A percentile compares a stretch with the other conserved stretches of the same genome.
Evolutionary conservation across 2,329 filamentous ascomycete species (phyloP).

Genomic region (Fusarium chuoi): DNA sequence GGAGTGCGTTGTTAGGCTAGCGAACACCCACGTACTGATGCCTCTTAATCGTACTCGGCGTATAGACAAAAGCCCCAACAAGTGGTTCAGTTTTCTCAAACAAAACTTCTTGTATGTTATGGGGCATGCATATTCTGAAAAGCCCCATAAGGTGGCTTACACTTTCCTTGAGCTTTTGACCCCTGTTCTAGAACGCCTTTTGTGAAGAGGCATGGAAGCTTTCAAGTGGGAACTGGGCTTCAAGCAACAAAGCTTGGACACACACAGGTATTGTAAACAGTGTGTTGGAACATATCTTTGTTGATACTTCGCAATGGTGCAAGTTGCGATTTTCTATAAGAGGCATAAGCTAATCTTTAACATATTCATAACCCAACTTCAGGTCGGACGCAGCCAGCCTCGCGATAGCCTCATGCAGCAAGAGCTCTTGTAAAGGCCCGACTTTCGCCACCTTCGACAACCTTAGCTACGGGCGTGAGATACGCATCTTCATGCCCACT

Average conservation of each 20-base stretch:
- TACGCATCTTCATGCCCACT: slow-evolving; percentile 50
- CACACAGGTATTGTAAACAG: background rate
- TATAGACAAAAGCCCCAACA: background rate
- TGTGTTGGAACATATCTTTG: background rate
- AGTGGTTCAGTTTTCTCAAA: background rate
- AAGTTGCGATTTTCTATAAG: background rate
- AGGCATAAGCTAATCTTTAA: background rate
- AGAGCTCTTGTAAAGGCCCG: slow-evolving; percentile 62
- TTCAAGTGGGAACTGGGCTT: background rate
- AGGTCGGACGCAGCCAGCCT: background rate
- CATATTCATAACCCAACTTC: background rate
- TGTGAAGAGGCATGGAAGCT: background rate
- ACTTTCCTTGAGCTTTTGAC: background rate
- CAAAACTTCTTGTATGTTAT: background rate
- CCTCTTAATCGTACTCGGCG: background rate
- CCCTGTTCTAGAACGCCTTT: background rate
- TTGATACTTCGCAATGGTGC: background rate
- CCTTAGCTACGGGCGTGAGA: slow-evolving; percentile 65
- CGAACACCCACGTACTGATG: background rate
- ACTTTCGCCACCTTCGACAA: slow-evolving; percentile 66
- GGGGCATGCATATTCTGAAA: background rate
- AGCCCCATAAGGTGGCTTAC: background rate
- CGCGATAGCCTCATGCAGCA: slow-evolving; percentile 29
- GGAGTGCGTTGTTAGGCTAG: background rate
- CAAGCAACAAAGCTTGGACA: background rate